Evolutionary conservation across 78 protist species (phyloP).

Genomic region (Protostelium mycophagum): DNA sequence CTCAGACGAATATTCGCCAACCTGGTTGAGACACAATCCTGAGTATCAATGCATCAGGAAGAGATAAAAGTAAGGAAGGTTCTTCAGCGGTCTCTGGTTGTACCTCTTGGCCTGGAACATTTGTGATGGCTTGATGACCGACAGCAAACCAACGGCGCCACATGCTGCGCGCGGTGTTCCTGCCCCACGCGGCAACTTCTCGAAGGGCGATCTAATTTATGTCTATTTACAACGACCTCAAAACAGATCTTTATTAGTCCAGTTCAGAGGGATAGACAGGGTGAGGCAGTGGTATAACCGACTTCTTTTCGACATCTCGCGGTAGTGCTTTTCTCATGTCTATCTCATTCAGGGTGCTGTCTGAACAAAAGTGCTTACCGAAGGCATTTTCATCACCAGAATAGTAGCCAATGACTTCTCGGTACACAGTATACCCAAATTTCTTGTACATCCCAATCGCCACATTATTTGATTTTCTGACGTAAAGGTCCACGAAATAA

Average conservation of each 20-base stretch:
- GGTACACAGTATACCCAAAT: slow-evolving; percentile 85
- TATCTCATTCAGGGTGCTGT: background rate
- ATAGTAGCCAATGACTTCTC: slow-evolving; percentile 87
- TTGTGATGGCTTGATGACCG: background rate
- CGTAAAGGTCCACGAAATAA: slow-evolving; percentile 95
- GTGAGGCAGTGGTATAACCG: slow-evolving; percentile 68
- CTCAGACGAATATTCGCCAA: no score
- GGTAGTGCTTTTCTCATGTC: slow-evolving; percentile 83
- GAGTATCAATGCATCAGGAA: background rate
- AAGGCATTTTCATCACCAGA: slow-evolving; percentile 90
- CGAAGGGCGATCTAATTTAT: no score
- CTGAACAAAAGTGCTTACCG: slow-evolving; percentile 11
- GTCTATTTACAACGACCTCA: no score
- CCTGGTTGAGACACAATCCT: background rate
- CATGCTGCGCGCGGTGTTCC: no score
- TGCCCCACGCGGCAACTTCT: no score
- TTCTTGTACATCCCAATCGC: slow-evolving; percentile 88
- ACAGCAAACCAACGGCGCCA: background rate
- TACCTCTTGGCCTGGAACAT: background rate
- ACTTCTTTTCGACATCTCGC: slow-evolving; percentile 77
- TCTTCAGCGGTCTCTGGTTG: background rate
- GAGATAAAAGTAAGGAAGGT: background rate
- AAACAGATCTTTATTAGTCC: slow-evolving; percentile 21
- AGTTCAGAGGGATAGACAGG: slow-evolving; percentile 51
- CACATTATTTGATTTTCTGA: slow-evolving; percentile 84